These are phyloP conservation scores for Bipolaris cookei DNA, from an alignment of 2,329 filamentous ascomycete genomes.

Conservation along the genomic window DNA sequence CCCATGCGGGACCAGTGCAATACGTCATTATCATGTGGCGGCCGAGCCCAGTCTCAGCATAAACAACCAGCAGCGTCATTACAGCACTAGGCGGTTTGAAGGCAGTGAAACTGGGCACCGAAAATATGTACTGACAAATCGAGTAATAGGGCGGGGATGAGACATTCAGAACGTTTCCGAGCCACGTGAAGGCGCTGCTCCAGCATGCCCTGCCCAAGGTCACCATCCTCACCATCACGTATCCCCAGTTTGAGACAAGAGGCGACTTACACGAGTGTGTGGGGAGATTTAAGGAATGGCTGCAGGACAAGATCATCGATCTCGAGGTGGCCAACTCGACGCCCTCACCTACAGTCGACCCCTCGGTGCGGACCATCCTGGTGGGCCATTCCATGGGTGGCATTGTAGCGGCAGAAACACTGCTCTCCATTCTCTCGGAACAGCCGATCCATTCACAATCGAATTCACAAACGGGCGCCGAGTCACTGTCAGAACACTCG, in stretches of 20 bases:
- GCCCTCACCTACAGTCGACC: slow-evolving; percentile 82
- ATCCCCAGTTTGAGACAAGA: slow-evolving; percentile 81
- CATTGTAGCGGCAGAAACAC: slow-evolving; percentile 89
- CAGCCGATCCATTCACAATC: slow-evolving; percentile 44
- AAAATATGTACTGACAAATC: slow-evolving; percentile 18
- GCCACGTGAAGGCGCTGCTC: slow-evolving; percentile 70
- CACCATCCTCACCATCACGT: slow-evolving; percentile 71
- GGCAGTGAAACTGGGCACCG: not conserved
- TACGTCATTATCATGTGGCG: slow-evolving; percentile 8
- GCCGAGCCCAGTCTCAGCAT: slow-evolving; percentile 2
- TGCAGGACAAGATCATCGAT: slow-evolving; percentile 92
- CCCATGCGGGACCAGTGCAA: not conserved
- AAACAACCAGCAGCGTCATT: not conserved
- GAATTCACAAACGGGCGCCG: slow-evolving; percentile 43
- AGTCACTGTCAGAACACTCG: slow-evolving; percentile 55
- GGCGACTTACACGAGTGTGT: slow-evolving; percentile 77
- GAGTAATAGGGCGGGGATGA: slow-evolving; percentile 72
- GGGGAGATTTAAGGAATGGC: slow-evolving; percentile 76
- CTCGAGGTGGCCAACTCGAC: slow-evolving; percentile 84
- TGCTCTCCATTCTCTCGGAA: slow-evolving; percentile 74
- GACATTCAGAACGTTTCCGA: slow-evolving; percentile 79
- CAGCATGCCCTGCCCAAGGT: slow-evolving; percentile 71
- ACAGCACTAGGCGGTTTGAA: not conserved
- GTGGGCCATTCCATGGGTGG: slow-evolving; percentile 88
- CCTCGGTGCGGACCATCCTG: slow-evolving; percentile 80